Conservation (phyloP, 805 yeast genomes). For the Candida montana region DNA sequence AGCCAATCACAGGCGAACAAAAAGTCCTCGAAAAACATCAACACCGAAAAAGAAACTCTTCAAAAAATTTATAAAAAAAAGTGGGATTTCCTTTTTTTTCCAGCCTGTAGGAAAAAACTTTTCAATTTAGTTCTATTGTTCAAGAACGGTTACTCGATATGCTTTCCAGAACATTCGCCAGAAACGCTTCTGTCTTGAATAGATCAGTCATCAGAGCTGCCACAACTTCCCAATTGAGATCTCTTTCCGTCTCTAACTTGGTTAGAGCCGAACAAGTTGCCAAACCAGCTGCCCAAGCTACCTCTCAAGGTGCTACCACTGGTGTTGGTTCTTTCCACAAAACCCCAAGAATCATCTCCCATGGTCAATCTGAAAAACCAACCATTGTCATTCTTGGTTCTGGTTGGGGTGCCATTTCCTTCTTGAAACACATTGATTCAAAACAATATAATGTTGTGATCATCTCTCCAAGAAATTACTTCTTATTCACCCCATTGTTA, state of each 20-base stretch:
- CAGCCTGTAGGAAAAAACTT: background rate
- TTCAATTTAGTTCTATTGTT: background rate
- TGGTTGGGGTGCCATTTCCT: conserved; percentile 92
- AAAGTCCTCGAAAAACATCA: background rate
- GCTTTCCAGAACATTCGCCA: conserved; percentile 5
- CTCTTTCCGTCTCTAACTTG: conserved; percentile 3
- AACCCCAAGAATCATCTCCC: conserved; percentile 33
- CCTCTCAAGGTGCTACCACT: conserved; percentile 17
- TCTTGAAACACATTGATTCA: conserved; percentile 80
- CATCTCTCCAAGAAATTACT: conserved; percentile 92
- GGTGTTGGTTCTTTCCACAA: conserved; percentile 35
- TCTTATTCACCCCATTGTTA: conserved; percentile 90
- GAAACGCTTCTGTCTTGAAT: conserved; percentile 4
- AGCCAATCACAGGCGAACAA: background rate
- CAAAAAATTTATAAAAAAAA: background rate
- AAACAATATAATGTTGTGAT: conserved; percentile 82
- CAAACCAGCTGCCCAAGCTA: conserved; percentile 23
- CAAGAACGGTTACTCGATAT: background rate
- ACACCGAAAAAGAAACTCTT: background rate
- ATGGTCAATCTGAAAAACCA: conserved; percentile 25
- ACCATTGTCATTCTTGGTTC: conserved; percentile 70
- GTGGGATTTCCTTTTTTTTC: background rate
- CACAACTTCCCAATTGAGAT: conserved; percentile 6
- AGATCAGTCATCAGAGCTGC: conserved; percentile 2
- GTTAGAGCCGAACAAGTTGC: conserved; percentile 7